Evolutionary conservation across 169 alveolate species (phyloP).

Genomic region (Cryptosporidium sp.): DNA sequence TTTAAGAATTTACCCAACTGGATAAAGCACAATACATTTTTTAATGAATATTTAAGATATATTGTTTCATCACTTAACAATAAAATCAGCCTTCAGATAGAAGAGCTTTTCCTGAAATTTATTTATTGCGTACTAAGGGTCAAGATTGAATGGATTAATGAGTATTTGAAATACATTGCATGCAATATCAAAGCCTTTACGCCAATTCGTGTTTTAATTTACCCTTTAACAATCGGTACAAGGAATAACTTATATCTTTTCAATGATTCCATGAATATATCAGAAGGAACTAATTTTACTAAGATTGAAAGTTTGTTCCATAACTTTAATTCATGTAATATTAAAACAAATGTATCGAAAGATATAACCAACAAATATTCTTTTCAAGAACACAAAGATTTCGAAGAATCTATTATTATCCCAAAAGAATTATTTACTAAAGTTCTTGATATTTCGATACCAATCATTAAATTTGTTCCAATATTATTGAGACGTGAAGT

Average conservation of each 20-base stretch:
- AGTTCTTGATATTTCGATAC: slow-evolving; percentile 41
- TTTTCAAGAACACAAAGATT: slow-evolving; percentile 9
- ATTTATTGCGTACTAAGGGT: slow-evolving; percentile 4
- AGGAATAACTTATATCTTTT: background rate
- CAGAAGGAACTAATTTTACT: background rate
- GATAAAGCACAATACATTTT: slow-evolving; percentile 29
- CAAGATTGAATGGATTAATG: slow-evolving; percentile 41
- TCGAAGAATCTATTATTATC: slow-evolving; percentile 9
- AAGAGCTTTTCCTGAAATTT: slow-evolving; percentile 48
- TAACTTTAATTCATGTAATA: background rate
- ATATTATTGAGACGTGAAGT: slow-evolving; percentile 20
- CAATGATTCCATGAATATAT: background rate
- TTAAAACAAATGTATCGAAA: background rate
- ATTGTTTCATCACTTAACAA: slow-evolving; percentile 32
- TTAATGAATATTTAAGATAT: slow-evolving; percentile 38
- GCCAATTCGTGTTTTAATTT: slow-evolving; percentile 45
- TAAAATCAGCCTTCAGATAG: slow-evolving; percentile 51
- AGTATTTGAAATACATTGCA: slow-evolving; percentile 4
- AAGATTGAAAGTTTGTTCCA: background rate
- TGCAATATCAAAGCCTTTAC: slow-evolving; percentile 26
- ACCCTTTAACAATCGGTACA: slow-evolving; percentile 40
- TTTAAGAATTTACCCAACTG: slow-evolving; percentile 6
- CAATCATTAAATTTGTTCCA: slow-evolving; percentile 44
- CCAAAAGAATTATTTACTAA: slow-evolving; percentile 22
- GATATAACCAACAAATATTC: slow-evolving; percentile 36